These are phyloP conservation scores for Grigorovia transvaalensis DNA, from an alignment of 805 yeast species.

Conservation along the genomic window DNA sequence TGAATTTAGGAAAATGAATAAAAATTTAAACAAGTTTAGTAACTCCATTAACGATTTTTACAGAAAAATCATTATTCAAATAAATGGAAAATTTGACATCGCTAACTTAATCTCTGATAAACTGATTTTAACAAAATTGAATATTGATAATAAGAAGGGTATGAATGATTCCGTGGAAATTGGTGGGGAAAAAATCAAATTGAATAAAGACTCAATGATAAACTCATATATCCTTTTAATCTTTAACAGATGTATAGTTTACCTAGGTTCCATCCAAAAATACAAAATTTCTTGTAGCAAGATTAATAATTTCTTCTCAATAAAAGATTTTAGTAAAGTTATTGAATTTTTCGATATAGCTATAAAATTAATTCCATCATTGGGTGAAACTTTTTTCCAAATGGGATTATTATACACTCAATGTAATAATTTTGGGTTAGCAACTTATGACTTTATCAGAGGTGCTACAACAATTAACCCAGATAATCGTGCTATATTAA, in stretches of 20 bases:
- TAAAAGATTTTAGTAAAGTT: constrained; percentile 36
- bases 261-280: constrained; percentile 49
- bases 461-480: constrained; percentile 46
- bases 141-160: constrained; percentile 5
- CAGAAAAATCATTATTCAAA: constrained; percentile 26
- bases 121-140: not conserved
- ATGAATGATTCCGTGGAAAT: constrained; percentile 1
- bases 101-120: constrained; percentile 8
- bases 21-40: constrained; percentile 39
- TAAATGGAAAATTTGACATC: constrained; percentile 7
- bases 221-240: constrained; percentile 1
- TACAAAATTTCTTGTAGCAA: constrained; percentile 43
- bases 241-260: constrained; percentile 28
- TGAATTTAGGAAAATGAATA: constrained; percentile 48
- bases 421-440: constrained; percentile 17
- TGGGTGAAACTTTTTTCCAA: constrained; percentile 45
- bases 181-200: constrained; percentile 1
- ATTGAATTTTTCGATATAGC: constrained; percentile 42
- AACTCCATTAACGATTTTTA: constrained; percentile 42
- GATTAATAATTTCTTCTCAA: constrained; percentile 28
- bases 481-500: constrained; percentile 37
- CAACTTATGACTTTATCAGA: constrained; percentile 31
- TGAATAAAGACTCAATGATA: constrained; percentile 5
- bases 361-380: constrained; percentile 49
- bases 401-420: constrained; percentile 20